These are phyloP conservation scores for Naganishia antarctica DNA, from an alignment of 768 basidiomycete genomes.

Conservation along the genomic window DNA sequence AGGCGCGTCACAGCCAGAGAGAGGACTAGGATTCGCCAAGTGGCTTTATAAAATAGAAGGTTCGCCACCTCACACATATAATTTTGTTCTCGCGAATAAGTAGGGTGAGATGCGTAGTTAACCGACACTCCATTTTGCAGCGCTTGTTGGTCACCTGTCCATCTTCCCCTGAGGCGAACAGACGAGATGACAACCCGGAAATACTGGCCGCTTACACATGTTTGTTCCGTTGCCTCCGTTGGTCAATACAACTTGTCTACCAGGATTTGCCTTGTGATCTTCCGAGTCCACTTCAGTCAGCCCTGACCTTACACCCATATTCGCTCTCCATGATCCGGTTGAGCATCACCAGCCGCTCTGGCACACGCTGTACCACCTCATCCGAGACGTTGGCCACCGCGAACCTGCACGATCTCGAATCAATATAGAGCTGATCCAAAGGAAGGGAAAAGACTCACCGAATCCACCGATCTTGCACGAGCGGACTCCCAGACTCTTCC, in stretches of 20 bases:
- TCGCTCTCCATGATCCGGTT: slow-evolving; percentile 31
- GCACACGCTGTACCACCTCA: slow-evolving; percentile 47
- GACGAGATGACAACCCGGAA: too few species aligned
- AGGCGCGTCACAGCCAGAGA: too few species aligned
- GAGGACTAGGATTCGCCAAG: too few species aligned
- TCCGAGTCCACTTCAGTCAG: not conserved
- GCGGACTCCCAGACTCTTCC: slow-evolving; percentile 35
- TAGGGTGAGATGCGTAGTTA: too few species aligned
- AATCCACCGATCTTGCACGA: slow-evolving; percentile 61
- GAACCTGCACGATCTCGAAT: slow-evolving; percentile 53
- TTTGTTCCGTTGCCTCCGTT: too few species aligned
- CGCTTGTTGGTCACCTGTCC: not conserved
- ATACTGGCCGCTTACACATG: too few species aligned
- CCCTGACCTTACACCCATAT: not conserved
- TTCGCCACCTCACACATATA: too few species aligned
- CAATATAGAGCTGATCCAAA: not conserved
- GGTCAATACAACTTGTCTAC: not conserved
- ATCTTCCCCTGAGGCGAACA: too few species aligned
- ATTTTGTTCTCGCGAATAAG: too few species aligned
- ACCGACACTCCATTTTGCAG: too few species aligned
- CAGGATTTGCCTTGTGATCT: too few species aligned
- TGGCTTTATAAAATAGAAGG: too few species aligned
- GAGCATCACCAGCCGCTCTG: slow-evolving; percentile 38
- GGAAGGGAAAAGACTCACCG: slow-evolving; percentile 39
- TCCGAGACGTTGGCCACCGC: slow-evolving; percentile 77